Base-by-base conservation (phyloP, 306 rosid species). In the Aeschynomene evenia region DNA sequence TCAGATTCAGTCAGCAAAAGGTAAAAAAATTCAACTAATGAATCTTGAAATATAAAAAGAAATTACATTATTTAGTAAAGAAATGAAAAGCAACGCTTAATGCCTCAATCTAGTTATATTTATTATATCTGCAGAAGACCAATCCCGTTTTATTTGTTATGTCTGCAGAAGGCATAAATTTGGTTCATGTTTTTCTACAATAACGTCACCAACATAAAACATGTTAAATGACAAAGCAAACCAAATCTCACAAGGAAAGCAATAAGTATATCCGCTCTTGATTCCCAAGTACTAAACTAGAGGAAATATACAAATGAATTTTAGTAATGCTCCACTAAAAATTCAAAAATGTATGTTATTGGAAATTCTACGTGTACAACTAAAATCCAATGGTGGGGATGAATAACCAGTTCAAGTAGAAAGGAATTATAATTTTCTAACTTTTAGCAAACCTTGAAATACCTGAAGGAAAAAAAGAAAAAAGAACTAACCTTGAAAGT, bases 401-500 rank as follows among this genome's bases (percentile, higher is more conserved):
- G 51, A 12, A 52, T 15, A 51, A 33, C 31, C 16, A 18, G 76
- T 52, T 68, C 54, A 42, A 60, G 7, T 23, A 18, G 42, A 46
- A 21, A 26, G 9, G 40, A 34, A 28, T 55, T 23, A 9, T 52
- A 24, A 46, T 26, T 14, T 3, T 48, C 10, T 11, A 31, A 42
- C 33, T 7, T 28, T 6, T 28, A 28, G 31, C 31, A 3, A 28
- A 28, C 31, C 31, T 28, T 28, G 31, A 24, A 24, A 24, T 10
- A 39, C n/a, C 48, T n/a, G n/a, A 40, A 0, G 18, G 21, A 10
- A 5, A 5, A 6, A 45, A 14, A 5, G 20, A 0, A 16, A 45
- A 45, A 1, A 28, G 31, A 28, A 37, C 77, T 60, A 57, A 86
- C 95, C 96, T 81, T 84, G 98, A 77, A 81, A 79, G 36, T 68